Conservation (phyloP, 768 basidiomycete genomes). For the Leccinum rimulosum region DNA sequence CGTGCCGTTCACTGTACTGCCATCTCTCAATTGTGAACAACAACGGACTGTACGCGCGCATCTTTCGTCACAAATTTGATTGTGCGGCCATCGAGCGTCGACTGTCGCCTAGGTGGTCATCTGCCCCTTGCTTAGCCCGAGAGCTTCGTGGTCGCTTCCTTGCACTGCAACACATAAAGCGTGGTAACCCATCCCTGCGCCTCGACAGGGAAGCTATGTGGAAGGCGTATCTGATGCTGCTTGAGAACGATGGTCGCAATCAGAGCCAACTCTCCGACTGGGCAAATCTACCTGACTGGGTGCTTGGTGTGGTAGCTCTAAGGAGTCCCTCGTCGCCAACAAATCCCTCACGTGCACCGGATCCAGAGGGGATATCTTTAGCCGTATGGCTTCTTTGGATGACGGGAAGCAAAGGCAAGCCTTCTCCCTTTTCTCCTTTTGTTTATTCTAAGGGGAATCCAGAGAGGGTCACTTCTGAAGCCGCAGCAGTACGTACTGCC, state of each 20-base stretch:
- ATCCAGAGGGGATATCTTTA: constrained; percentile 38
- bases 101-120: constrained; percentile 37
- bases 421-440: constrained; percentile 1
- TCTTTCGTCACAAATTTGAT: constrained; percentile 49
- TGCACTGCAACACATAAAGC: constrained; percentile 42
- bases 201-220: constrained; percentile 45
- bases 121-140: constrained; percentile 35
- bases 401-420: constrained; percentile 39
- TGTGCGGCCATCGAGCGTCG: constrained; percentile 38
- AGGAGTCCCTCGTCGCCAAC: constrained; percentile 9
- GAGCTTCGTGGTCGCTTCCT: constrained; percentile 45
- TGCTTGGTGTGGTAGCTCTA: constrained; percentile 14
- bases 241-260: constrained; percentile 51
- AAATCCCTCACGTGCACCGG: constrained; percentile 23
- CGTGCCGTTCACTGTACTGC: constrained; percentile 36
- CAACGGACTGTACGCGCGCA: constrained; percentile 39
- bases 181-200: constrained; percentile 10
- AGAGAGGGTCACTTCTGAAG: constrained; percentile 37
- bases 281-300: constrained; percentile 36
- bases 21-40: constrained; percentile 37
- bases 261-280: constrained; percentile 41
- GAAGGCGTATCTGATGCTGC: constrained; percentile 52
- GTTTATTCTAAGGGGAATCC: constrained; percentile 13
- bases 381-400: constrained; percentile 49
- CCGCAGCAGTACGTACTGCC: constrained; percentile 22